These are phyloP conservation scores for Vigna radiata DNA, from an alignment of 306 rosid genomes.

Conservation along the genomic window DNA sequence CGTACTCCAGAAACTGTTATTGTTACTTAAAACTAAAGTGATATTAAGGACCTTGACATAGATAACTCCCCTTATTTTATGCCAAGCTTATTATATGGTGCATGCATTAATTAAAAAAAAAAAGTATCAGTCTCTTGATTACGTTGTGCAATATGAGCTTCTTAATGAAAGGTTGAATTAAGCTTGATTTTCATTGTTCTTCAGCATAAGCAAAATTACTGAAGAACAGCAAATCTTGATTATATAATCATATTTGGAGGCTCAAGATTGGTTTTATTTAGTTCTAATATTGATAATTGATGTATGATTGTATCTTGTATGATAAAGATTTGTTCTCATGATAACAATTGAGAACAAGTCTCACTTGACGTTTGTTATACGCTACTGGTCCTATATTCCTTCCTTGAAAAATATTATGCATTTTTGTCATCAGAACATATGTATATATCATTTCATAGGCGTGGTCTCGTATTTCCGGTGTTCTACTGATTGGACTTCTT, in stretches of 20 bases:
- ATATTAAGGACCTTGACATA: conserved; percentile 29
- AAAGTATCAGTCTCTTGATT: conserved; percentile 17
- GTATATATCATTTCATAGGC: conserved; percentile 51
- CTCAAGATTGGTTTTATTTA: conserved; percentile 1
- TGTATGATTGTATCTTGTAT: background rate
- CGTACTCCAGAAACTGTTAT: conserved; percentile 21
- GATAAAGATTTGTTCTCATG: background rate
- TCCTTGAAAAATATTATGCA: conserved; percentile 29
- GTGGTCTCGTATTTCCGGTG: conserved; percentile 64
- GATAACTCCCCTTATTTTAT: conserved; percentile 23
- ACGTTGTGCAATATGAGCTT: conserved; percentile 29
- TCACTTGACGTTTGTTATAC: background rate
- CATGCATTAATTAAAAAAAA: conserved; percentile 27
- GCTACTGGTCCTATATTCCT: background rate
- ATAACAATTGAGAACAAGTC: background rate
- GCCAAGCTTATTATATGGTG: conserved; percentile 35
- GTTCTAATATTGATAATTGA: background rate
- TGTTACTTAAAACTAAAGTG: conserved; percentile 10
- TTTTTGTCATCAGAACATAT: conserved; percentile 42
- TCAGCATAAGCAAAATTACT: conserved; percentile 5
- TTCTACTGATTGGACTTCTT: conserved; percentile 68
- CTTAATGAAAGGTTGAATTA: conserved; percentile 30
- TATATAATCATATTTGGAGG: background rate
- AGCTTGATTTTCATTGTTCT: conserved; percentile 26
- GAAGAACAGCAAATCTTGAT: background rate